These are phyloP conservation scores for Paraphoma chrysanthemicola DNA, from an alignment of 2,329 filamentous ascomycete species.

Conservation along the genomic window DNA sequence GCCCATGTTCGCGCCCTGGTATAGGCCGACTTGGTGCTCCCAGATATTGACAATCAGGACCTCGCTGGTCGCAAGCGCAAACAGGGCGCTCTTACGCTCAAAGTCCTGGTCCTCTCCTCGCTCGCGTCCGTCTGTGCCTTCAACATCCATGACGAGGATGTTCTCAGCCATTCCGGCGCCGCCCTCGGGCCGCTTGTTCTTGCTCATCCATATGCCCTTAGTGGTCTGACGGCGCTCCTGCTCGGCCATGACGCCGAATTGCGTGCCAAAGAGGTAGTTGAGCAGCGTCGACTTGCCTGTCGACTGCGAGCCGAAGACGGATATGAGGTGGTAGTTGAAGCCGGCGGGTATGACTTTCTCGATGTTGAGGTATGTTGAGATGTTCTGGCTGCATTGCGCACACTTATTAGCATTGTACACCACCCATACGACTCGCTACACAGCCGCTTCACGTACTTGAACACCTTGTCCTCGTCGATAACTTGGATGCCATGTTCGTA, in stretches of 20 bases:
- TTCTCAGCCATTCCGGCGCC: conserved; percentile 84
- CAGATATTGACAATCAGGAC: conserved; percentile 98
- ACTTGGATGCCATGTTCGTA: conserved; percentile 97
- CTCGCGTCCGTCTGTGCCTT: conserved; percentile 95
- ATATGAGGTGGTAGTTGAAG: conserved; percentile 99
- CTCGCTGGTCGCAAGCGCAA: conserved; percentile 96
- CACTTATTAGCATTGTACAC: conserved; percentile 24
- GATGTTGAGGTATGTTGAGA: conserved; percentile 81
- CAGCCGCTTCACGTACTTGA: conserved; percentile 73
- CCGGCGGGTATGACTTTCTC: conserved; percentile 85
- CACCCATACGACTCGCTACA: background rate
- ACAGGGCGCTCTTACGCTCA: conserved; percentile 96
- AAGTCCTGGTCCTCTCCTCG: conserved; percentile 98
- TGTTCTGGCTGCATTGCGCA: conserved; percentile 65
- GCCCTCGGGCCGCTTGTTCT: conserved; percentile 75
- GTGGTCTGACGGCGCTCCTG: conserved; percentile 93
- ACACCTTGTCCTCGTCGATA: conserved; percentile 93
- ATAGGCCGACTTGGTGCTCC: conserved; percentile 98
- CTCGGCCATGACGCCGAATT: conserved; percentile 98
- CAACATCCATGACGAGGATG: conserved; percentile 98
- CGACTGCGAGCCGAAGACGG: conserved; percentile 97
- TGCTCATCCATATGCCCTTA: conserved; percentile 99
- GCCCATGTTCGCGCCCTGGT: conserved; percentile 99
- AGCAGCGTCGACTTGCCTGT: conserved; percentile 97
- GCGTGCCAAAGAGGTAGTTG: conserved; percentile 93